These are phyloP conservation scores for Neurospora sp. DNA, from an alignment of 495 filamentous ascomycete genomes.

Conservation along the genomic window DNA sequence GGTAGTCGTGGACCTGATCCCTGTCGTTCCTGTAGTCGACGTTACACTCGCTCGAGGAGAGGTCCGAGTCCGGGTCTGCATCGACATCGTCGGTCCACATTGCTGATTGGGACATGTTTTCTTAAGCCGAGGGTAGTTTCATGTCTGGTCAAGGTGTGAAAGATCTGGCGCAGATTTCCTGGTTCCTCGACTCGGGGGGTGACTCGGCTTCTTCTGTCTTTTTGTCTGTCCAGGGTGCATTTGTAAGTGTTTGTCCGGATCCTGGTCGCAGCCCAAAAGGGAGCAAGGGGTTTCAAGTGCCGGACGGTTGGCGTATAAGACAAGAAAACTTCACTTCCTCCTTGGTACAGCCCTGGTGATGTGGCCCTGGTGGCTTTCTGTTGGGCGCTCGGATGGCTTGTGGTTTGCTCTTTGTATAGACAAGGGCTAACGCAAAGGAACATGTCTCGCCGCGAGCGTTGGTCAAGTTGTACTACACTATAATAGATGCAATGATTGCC, in stretches of 20 bases:
- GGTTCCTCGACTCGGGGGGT: background rate
- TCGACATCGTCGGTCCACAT: background rate
- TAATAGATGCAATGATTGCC: background rate
- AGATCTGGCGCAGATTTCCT: background rate
- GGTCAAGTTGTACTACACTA: background rate
- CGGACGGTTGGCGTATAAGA: background rate
- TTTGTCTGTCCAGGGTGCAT: background rate
- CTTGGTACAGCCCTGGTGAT: background rate
- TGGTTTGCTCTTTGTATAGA: background rate
- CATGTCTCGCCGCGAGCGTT: background rate
- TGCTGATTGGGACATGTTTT: background rate
- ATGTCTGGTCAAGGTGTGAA: background rate
- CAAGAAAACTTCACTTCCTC: background rate
- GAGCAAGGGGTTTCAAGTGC: background rate
- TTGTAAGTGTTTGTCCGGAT: background rate
- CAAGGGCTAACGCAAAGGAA: background rate
- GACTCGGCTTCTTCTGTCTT: background rate
- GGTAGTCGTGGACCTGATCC: background rate
- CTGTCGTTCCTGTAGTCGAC: background rate
- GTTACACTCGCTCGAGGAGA: background rate
- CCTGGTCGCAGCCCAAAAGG: background rate
- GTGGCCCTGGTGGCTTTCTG: background rate
- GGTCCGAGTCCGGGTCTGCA: background rate
- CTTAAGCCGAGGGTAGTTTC: background rate
- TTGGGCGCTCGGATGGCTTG: background rate